Percentiles rank a stretch among this genome's conserved stretches.
Evolutionary conservation across 257 asterid species (phyloP).

Genomic region (Jaltomata sinuosa): DNA sequence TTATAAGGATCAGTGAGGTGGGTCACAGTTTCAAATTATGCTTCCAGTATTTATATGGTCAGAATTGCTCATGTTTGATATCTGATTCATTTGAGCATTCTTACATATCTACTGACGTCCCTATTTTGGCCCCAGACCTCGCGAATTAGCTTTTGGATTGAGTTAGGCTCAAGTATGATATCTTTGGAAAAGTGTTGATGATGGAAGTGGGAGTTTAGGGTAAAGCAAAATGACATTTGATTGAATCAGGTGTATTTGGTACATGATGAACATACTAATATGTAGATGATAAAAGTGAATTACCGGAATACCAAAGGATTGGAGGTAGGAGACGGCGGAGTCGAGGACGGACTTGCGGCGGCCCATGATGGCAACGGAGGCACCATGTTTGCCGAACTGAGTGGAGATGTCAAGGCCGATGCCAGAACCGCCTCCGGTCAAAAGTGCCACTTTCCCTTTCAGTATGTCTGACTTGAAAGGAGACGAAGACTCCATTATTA

Average conservation of each 20-base stretch:
- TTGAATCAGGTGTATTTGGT: background rate
- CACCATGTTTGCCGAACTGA: conserved; percentile 87
- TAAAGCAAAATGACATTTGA: background rate
- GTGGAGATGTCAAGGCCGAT: conserved; percentile 73
- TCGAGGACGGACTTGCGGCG: conserved; percentile 66
- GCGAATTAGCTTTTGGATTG: no score
- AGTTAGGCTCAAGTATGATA: no score
- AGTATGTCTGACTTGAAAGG: conserved; percentile 67
- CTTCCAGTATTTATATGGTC: no score
- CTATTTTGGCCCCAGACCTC: no score
- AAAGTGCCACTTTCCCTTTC: conserved; percentile 65
- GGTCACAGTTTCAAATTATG: no score
- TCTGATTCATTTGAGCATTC: no score
- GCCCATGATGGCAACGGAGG: conserved; percentile 84
- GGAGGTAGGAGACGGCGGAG: conserved; percentile 67
- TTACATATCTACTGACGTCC: background rate
- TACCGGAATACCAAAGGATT: conserved; percentile 64
- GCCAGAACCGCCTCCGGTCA: conserved; percentile 94
- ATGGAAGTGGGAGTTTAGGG: no score
- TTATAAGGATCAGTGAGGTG: no score
- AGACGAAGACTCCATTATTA: conserved; percentile 61
- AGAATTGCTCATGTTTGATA: no score
- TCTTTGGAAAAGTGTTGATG: no score
- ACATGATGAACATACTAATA: no score
- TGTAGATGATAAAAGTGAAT: no score